A percentile compares a stretch with the other conserved stretches of the same genome.
These are phyloP conservation scores for Haematococcus lacustris DNA, from an alignment of 139 green algal genomes.

Conservation along the genomic window DNA sequence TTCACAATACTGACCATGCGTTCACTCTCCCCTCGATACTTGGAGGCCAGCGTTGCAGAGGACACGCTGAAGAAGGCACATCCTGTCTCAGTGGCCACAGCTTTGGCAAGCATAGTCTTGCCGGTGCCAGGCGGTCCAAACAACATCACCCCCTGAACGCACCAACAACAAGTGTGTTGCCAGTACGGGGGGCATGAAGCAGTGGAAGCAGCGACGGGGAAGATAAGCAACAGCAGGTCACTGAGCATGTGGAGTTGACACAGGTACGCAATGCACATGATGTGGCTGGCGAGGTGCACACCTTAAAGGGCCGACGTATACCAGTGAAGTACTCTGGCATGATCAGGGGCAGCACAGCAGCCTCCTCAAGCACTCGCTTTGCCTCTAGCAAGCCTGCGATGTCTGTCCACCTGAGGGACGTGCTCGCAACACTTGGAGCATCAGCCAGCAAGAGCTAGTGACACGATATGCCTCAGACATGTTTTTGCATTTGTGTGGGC, in stretches of 20 bases:
- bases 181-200: too few relatives aligned
- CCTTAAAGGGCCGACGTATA: constrained; percentile 85
- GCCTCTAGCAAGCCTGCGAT: constrained; percentile 62
- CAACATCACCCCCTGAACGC: constrained; percentile 82
- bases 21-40: constrained; percentile 77
- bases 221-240: background rate
- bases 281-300: too few relatives aligned
- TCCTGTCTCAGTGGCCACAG: constrained; percentile 76
- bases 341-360: constrained; percentile 78
- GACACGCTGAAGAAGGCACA: constrained; percentile 96
- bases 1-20: constrained; percentile 70
- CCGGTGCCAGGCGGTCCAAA: constrained; percentile 88
- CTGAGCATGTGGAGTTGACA: too few relatives aligned
- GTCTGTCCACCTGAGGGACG: constrained; percentile 40
- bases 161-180: background rate
- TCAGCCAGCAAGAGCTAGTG: too few relatives aligned
- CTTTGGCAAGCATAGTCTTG: constrained; percentile 90
- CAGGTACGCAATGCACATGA: background rate
- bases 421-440: too few relatives aligned
- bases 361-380: constrained; percentile 88
- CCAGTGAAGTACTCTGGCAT: constrained; percentile 88
- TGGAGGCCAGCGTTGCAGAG: constrained; percentile 84
- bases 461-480: background rate
- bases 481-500: background rate
- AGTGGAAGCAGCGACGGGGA: background rate